These are phyloP conservation scores for Cystobasidium tubakii DNA, from an alignment of 768 basidiomycete species.

Conservation along the genomic window DNA sequence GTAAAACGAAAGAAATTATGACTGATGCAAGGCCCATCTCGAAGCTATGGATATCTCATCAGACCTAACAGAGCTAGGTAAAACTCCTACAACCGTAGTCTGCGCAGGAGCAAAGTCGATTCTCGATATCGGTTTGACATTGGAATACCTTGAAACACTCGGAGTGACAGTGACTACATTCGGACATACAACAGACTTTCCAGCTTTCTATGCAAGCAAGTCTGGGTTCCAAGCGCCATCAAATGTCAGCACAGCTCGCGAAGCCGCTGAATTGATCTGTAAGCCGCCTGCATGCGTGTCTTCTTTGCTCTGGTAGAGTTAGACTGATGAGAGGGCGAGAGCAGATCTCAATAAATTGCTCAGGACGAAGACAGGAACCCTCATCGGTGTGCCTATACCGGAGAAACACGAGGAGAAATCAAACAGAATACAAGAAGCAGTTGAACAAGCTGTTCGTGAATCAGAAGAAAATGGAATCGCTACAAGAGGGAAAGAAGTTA, in stretches of 20 bases:
- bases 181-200: conserved; percentile 70
- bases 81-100: conserved; percentile 79
- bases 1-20: no score
- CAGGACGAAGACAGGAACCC: conserved; percentile 65
- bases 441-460: conserved; percentile 78
- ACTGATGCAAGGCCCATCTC: neutral
- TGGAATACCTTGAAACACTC: conserved; percentile 67
- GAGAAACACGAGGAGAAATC: conserved; percentile 65
- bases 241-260: conserved; percentile 59
- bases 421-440: conserved; percentile 63
- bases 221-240: conserved; percentile 84
- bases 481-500: conserved; percentile 77
- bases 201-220: conserved; percentile 81
- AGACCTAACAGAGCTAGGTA: conserved; percentile 72
- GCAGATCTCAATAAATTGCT: conserved; percentile 49
- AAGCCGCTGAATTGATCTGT: conserved; percentile 74
- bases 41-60: conserved; percentile 91
- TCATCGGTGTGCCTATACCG: conserved; percentile 88
- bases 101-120: conserved; percentile 94
- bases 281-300: conserved; percentile 45
- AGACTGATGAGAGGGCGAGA: no score
- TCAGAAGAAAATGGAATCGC: conserved; percentile 73
- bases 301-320: neutral
- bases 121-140: conserved; percentile 71
- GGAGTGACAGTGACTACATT: conserved; percentile 86